Evolutionary conservation across 495 filamentous ascomycete genomes (phyloP), one percentile per base, ranked within the genome.

Genomic region (Jackrogersella minutella): DNA sequence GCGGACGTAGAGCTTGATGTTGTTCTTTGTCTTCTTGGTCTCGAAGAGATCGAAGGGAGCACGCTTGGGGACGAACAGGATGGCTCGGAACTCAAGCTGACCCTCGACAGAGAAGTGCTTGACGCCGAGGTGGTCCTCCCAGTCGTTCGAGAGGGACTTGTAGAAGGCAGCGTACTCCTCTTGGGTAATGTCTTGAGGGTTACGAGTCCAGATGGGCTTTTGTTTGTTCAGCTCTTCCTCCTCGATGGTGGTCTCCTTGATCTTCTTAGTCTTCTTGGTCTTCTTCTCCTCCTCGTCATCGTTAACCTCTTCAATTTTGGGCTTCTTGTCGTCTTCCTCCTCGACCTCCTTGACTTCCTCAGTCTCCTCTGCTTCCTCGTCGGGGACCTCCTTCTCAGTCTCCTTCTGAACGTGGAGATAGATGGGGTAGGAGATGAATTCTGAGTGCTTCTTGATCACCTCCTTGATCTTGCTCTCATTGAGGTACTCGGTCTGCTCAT

Each of bases 1-100:
- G 80, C 95, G 95, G 72, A 99, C 95, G 82, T 99, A 99, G 74
- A 99, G 89, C 87, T 99, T 99, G 87, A 99, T 98, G 90, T 99
- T 99, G 88, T 97, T 98, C 92, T 99, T 99, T 76, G 93, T 97
- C 89, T 97, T 96, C 91, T 99, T 99, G 70, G 96, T 97, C 89
- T 99, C 95, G 83, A 99, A 99, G 58, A 99, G 91, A 75, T 99
- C 95, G 82, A 99, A 99, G 68, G 95, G 95, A 81, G 95, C 95
- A 75, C 95, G 95, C 91, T 99, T 99, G 79, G 95, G 95, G 40
- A 99, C 93, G 85, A 96, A 99, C 74, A 99, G 93, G 80, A 99
- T 97, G 68, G 95, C 95, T 68, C 93, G 93, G 92, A 99, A 99
- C 84, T 99, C 95, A 66, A 99, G 93, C 84, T 99, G 95, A 88